Conservation (phyloP, 768 basidiomycete species). For the Panaeolus cyanescens region DNA sequence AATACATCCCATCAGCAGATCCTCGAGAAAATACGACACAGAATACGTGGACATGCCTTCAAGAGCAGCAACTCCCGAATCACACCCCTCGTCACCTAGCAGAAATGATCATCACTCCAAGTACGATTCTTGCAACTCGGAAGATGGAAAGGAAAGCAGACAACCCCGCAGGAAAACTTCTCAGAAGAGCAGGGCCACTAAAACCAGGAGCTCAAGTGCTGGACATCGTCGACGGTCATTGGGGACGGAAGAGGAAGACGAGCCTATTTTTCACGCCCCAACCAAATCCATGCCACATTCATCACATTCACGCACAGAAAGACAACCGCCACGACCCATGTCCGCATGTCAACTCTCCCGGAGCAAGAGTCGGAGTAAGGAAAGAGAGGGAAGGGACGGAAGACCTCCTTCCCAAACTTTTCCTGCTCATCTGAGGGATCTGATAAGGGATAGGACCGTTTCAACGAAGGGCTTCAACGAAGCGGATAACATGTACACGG, state of each 20-base stretch:
- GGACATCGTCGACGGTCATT: not conserved
- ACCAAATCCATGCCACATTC: not conserved
- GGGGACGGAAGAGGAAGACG: not conserved
- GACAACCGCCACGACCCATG: slow-evolving; percentile 10
- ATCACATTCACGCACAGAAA: not conserved
- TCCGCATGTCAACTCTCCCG: slow-evolving; percentile 12
- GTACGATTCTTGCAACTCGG: not conserved
- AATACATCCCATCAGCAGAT: not conserved
- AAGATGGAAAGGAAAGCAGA: not conserved
- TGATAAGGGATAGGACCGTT: slow-evolving; percentile 22
- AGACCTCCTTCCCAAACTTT: slow-evolving; percentile 10
- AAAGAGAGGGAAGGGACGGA: not conserved
- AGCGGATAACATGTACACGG: not conserved
- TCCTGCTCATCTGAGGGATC: slow-evolving; percentile 19
- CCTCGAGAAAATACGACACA: not conserved
- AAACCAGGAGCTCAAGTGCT: not conserved
- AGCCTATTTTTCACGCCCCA: too few species aligned
- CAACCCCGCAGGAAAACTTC: not conserved
- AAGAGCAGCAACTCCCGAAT: not conserved
- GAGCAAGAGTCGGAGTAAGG: not conserved
- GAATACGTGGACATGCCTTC: not conserved
- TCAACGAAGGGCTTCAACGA: slow-evolving; percentile 1
- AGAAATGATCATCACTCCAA: not conserved
- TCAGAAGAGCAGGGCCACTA: not conserved
- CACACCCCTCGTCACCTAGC: not conserved